Evolutionary conservation across 2,329 filamentous ascomycete genomes (phyloP).

Genomic region (Dryadomyces sulphureus): DNA sequence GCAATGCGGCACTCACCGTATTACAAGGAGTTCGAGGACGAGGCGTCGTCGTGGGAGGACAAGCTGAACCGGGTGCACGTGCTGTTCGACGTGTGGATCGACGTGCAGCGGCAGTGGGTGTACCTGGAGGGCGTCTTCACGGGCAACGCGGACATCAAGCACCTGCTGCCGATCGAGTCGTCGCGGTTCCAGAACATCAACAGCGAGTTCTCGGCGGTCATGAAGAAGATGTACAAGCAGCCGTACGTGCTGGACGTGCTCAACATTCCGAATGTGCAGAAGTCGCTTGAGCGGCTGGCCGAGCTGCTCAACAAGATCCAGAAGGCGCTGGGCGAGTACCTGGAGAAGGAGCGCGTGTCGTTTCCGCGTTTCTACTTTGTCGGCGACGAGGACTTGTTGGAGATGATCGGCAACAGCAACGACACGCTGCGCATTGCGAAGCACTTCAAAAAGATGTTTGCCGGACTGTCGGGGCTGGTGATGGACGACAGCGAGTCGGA

Average conservation of each 20-base stretch:
- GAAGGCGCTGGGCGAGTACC: constrained; percentile 93
- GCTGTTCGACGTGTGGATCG: constrained; percentile 98
- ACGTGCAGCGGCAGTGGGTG: constrained; percentile 99
- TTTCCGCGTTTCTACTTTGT: constrained; percentile 99
- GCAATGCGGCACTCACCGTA: constrained; percentile 99
- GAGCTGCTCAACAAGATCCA: constrained; percentile 98
- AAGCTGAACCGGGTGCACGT: constrained; percentile 95
- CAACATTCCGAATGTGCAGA: constrained; percentile 89
- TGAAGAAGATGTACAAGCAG: constrained; percentile 98
- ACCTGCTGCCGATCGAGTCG: constrained; percentile 89
- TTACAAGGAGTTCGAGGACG: constrained; percentile 98
- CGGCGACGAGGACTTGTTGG: constrained; percentile 90
- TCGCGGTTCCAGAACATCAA: constrained; percentile 98
- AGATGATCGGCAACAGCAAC: constrained; percentile 99
- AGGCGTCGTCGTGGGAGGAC: constrained; percentile 93
- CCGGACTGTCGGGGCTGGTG: constrained; percentile 75
- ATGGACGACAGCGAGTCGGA: constrained; percentile 62
- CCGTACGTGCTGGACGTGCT: constrained; percentile 92
- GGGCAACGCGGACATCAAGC: constrained; percentile 97
- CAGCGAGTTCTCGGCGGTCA: constrained; percentile 94
- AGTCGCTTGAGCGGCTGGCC: constrained; percentile 87
- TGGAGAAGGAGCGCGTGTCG: constrained; percentile 92
- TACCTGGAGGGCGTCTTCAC: constrained; percentile 98
- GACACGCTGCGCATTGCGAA: constrained; percentile 93
- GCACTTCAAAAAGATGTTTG: constrained; percentile 99